Evolutionary conservation across 805 yeast species (phyloP).

Genomic region (Blastobotrys muscicola): DNA sequence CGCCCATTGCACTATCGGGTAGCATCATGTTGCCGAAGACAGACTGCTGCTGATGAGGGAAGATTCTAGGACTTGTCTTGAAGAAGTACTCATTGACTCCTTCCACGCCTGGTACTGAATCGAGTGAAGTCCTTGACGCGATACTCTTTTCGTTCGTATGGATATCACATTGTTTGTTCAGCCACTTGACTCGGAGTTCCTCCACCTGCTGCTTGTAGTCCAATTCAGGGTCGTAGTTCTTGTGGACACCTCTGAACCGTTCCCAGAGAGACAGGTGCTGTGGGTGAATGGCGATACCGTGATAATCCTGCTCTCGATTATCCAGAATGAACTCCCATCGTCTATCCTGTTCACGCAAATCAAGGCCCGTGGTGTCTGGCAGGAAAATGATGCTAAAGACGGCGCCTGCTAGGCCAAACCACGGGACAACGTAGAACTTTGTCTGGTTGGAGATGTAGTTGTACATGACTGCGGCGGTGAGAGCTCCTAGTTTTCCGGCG

Average conservation of each 20-base stretch:
- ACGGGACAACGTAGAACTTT: conserved; percentile 30
- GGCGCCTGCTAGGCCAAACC: conserved; percentile 33
- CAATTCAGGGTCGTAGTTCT: conserved; percentile 30
- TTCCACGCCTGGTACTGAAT: too few species aligned
- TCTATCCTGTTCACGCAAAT: conserved; percentile 30
- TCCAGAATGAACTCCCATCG: conserved; percentile 27
- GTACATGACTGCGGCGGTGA: conserved; percentile 39
- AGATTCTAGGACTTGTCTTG: conserved; percentile 26
- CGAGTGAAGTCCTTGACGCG: too few species aligned
- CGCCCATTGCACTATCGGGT: too few species aligned
- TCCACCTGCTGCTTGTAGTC: conserved; percentile 31
- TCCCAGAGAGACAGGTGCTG: conserved; percentile 30
- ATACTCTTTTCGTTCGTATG: too few species aligned
- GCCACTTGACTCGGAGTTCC: conserved; percentile 30
- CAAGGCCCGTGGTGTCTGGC: conserved; percentile 32
- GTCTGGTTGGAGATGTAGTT: conserved; percentile 28
- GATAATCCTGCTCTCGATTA: conserved; percentile 31
- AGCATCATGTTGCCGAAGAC: too few species aligned
- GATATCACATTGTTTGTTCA: conserved; percentile 21
- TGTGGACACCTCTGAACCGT: conserved; percentile 25
- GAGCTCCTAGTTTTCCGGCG: conserved; percentile 55
- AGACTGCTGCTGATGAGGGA: conserved; percentile 9
- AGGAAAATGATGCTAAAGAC: conserved; percentile 25
- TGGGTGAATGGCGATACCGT: conserved; percentile 31
- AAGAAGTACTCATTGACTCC: conserved; percentile 27